Percentiles rank a stretch among this genome's conserved stretches.
Evolutionary conservation across 768 basidiomycete genomes (phyloP).

Genomic region (Obba rivulosa): DNA sequence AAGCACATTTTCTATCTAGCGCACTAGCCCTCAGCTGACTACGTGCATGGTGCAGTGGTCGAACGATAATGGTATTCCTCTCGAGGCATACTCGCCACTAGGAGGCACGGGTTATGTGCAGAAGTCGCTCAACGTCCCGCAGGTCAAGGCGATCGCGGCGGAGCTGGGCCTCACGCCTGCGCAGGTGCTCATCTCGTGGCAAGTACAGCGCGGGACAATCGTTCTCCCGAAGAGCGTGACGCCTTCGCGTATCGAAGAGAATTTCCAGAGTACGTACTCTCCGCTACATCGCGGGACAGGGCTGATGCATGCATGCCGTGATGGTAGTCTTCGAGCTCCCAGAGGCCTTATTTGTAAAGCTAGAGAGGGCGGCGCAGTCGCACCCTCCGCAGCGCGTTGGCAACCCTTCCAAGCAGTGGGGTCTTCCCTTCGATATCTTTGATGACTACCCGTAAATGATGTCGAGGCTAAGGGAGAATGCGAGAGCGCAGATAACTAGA

Average conservation of each 20-base stretch:
- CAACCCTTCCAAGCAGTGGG: constrained; percentile 60
- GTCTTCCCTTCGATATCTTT: constrained; percentile 58
- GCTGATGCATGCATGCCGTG: background rate
- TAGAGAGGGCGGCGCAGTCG: constrained; percentile 46
- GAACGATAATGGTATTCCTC: constrained; percentile 55
- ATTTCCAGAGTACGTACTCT: constrained; percentile 46
- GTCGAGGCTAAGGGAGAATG: no score
- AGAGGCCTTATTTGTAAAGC: constrained; percentile 33
- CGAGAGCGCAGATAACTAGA: no score
- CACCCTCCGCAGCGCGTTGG: constrained; percentile 52
- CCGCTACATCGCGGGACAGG: background rate
- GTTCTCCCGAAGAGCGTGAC: constrained; percentile 78
- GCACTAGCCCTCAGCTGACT: background rate
- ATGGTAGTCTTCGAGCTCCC: constrained; percentile 29
- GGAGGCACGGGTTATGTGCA: constrained; percentile 57
- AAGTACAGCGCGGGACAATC: constrained; percentile 70
- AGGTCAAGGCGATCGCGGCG: constrained; percentile 53
- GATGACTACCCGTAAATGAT: constrained; percentile 30
- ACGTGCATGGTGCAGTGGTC: constrained; percentile 47
- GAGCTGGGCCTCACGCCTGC: constrained; percentile 69
- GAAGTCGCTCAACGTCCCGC: constrained; percentile 52
- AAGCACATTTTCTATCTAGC: background rate
- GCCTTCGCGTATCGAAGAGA: constrained; percentile 61
- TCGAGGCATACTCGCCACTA: constrained; percentile 76
- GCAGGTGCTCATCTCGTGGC: constrained; percentile 72